phyloP scores from a whole-genome alignment of 805 yeast genomes.

The Cyberlindnera petersonii region DNA sequence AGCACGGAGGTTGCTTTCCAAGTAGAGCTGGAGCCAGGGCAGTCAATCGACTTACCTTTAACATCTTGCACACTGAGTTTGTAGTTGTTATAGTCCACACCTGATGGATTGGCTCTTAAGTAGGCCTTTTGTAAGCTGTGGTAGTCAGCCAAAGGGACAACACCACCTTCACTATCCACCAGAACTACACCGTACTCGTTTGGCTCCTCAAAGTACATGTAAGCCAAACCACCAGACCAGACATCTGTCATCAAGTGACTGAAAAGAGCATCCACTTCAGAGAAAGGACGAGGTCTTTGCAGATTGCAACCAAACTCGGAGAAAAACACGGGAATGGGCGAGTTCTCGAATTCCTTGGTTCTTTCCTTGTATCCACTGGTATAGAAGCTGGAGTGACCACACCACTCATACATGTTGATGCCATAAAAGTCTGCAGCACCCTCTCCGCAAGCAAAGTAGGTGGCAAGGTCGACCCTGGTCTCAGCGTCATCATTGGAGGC shows the following conservation, averaged over 20 bases:
- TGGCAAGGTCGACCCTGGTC: slow-evolving; percentile 75
- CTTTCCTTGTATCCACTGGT: slow-evolving; percentile 64
- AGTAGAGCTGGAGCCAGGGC: slow-evolving; percentile 46
- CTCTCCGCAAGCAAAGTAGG: slow-evolving; percentile 82
- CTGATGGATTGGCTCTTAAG: slow-evolving; percentile 43
- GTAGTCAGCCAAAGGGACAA: slow-evolving; percentile 58
- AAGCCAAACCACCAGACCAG: slow-evolving; percentile 86
- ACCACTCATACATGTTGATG: slow-evolving; percentile 86
- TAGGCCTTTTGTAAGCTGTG: slow-evolving; percentile 52
- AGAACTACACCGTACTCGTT: slow-evolving; percentile 71
- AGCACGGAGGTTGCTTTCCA: slow-evolving; percentile 61
- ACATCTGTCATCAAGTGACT: slow-evolving; percentile 65
- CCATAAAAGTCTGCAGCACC: slow-evolving; percentile 70
- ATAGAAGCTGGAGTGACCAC: slow-evolving; percentile 61
- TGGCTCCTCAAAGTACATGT: slow-evolving; percentile 77
- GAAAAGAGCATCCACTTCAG: slow-evolving; percentile 64
- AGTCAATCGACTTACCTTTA: slow-evolving; percentile 27
- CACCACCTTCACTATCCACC: slow-evolving; percentile 36
- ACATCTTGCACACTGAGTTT: slow-evolving; percentile 19
- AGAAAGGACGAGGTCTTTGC: slow-evolving; percentile 64
- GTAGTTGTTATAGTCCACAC: slow-evolving; percentile 31
- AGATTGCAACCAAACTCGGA: slow-evolving; percentile 79
- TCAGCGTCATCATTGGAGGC: slow-evolving; percentile 85
- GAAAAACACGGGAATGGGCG: slow-evolving; percentile 71
- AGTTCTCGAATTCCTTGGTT: slow-evolving; percentile 57